A percentile compares a stretch with the other conserved stretches of the same genome.
These are phyloP conservation scores for Psidium guajava DNA, from an alignment of 345 rosid genomes.

Conservation along the genomic window DNA sequence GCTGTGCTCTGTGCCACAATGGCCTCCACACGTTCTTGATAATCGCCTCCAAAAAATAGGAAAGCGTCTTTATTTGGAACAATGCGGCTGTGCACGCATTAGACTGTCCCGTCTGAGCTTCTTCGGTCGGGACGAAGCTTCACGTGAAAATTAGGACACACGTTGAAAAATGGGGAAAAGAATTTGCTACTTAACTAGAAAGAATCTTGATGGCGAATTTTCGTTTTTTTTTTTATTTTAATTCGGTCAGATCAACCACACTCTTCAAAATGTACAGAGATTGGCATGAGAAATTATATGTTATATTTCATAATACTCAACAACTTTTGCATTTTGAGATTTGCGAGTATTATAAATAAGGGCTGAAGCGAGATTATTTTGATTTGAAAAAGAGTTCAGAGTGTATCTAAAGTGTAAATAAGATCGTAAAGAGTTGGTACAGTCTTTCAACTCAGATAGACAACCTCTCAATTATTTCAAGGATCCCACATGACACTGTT, in stretches of 20 bases:
- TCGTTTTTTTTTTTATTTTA: too few species aligned
- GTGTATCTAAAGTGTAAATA: not conserved
- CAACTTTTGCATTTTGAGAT: not conserved
- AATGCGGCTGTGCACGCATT: not conserved
- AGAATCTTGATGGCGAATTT: too few species aligned
- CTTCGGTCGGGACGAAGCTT: too few species aligned
- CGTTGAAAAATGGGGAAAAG: not conserved
- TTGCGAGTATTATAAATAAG: not conserved
- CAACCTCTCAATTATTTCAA: too few species aligned
- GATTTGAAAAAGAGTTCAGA: rapidly evolving
- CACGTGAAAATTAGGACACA: too few species aligned
- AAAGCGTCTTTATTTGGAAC: not conserved
- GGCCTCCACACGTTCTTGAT: slow-evolving; percentile 37
- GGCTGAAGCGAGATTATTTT: not conserved
- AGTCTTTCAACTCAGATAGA: too few species aligned
- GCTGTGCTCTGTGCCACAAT: not conserved
- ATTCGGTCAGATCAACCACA: too few species aligned
- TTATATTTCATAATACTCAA: not conserved
- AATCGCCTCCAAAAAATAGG: slow-evolving; percentile 13
- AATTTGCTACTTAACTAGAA: not conserved
- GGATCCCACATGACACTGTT: too few species aligned
- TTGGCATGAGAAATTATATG: not conserved
- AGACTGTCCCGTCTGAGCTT: too few species aligned
- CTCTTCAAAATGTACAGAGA: not conserved
- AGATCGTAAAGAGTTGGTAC: too few species aligned